phyloP scores from a whole-genome alignment of 306 rosid genomes.

The Cicer pinnatifidum region DNA sequence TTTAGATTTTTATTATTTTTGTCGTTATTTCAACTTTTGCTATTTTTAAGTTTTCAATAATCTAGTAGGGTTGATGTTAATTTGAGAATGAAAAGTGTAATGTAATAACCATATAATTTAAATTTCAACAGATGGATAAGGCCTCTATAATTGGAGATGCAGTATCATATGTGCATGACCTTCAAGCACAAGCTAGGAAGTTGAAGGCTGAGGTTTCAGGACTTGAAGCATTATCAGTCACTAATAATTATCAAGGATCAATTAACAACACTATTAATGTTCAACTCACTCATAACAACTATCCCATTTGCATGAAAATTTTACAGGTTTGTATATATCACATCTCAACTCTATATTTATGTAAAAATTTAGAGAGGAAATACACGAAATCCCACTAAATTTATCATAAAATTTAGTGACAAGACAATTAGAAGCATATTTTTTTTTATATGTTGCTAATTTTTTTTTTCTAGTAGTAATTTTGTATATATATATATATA shows the following conservation, averaged over 20 bases:
- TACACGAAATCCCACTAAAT: no score
- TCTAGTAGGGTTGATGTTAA: not conserved
- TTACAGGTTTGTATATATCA: slow-evolving; percentile 56
- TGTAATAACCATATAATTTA: not conserved
- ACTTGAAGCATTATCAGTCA: slow-evolving; percentile 63
- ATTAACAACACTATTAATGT: slow-evolving; percentile 41
- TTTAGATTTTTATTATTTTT: no score
- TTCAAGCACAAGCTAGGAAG: slow-evolving; percentile 74
- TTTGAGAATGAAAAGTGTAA: not conserved
- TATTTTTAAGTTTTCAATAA: slow-evolving; percentile 1
- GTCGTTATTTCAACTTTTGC: no score
- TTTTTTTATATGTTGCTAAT: no score
- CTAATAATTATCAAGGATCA: slow-evolving; percentile 54
- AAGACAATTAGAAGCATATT: no score
- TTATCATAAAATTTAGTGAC: no score
- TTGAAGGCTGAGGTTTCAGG: slow-evolving; percentile 71
- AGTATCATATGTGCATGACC: slow-evolving; percentile 66
- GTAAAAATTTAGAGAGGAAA: no score
- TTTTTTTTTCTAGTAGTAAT: no score
- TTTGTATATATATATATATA: no score
- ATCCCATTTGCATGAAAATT: slow-evolving; percentile 55
- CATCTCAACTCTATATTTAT: no score
- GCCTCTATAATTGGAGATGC: slow-evolving; percentile 96
- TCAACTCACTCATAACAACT: slow-evolving; percentile 41
- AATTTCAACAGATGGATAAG: slow-evolving; percentile 77